These are phyloP conservation scores for Teratosphaeria pseudoeucalypti DNA, from an alignment of 2,329 filamentous ascomycete species.

Conservation along the genomic window DNA sequence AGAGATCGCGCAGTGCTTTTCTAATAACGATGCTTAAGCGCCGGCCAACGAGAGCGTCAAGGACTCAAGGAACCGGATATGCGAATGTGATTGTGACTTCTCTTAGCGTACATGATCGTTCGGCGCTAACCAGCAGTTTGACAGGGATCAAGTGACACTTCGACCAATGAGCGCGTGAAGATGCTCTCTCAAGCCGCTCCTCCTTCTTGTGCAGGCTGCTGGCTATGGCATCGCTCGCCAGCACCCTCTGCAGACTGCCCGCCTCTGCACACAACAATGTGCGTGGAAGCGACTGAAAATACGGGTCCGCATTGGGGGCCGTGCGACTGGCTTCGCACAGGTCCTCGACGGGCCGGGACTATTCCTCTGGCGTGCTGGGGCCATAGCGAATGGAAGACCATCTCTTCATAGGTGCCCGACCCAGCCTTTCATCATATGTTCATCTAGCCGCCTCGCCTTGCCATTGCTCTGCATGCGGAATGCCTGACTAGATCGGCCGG, in stretches of 20 bases:
- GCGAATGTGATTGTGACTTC: not conserved
- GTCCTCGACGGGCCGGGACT: constrained; percentile 5
- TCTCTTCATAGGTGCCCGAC: constrained; percentile 17
- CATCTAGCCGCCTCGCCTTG: constrained; percentile 18
- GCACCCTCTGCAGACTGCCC: not conserved
- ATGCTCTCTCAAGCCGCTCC: not conserved
- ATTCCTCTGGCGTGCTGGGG: constrained; percentile 11
- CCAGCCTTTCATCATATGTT: constrained; percentile 18
- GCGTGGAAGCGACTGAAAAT: not conserved
- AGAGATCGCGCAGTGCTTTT: not conserved
- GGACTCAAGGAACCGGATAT: not conserved
- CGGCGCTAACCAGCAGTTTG: not conserved
- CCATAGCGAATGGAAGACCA: constrained; percentile 19
- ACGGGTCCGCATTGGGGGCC: constrained; percentile 5
- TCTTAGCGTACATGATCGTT: not conserved
- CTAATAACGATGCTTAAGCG: not conserved
- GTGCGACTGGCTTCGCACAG: constrained; percentile 5
- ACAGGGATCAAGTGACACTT: not conserved
- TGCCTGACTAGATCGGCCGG: constrained; percentile 1
- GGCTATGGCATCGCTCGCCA: not conserved
- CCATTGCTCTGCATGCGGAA: constrained; percentile 8
- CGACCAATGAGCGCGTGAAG: not conserved
- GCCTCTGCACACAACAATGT: not conserved
- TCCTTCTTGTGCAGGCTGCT: not conserved
- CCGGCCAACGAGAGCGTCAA: not conserved